These are phyloP conservation scores for Cardamine occulta DNA, from an alignment of 345 rosid genomes.

Conservation along the genomic window DNA sequence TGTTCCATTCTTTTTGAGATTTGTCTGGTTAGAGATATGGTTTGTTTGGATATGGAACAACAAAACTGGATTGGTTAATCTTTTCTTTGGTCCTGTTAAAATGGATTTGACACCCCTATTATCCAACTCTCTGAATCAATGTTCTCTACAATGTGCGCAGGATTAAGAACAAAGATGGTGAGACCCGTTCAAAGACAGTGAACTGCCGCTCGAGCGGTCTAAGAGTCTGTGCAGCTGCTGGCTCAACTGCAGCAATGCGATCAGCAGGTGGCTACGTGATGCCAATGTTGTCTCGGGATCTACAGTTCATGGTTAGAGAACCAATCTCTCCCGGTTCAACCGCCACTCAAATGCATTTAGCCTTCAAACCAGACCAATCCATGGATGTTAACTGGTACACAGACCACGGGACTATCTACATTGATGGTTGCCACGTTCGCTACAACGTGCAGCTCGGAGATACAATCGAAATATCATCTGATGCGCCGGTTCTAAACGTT, in stretches of 20 bases:
- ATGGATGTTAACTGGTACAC: conserved; percentile 69
- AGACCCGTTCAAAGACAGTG: conserved; percentile 50
- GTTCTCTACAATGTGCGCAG: conserved; percentile 43
- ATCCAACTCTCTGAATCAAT: conserved; percentile 1
- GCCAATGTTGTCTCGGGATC: conserved; percentile 71
- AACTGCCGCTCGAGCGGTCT: conserved; percentile 90
- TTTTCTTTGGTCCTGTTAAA: background rate
- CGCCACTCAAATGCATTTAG: conserved; percentile 64
- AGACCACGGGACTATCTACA: conserved; percentile 63
- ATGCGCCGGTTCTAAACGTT: conserved; percentile 68
- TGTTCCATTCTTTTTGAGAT: background rate
- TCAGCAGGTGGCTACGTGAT: conserved; percentile 86
- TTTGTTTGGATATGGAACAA: background rate
- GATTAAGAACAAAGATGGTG: conserved; percentile 52
- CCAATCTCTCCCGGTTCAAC: conserved; percentile 64
- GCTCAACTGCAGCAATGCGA: conserved; percentile 91
- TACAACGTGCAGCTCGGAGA: conserved; percentile 61
- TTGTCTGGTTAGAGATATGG: background rate
- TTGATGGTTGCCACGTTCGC: conserved; percentile 76
- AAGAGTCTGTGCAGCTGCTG: conserved; percentile 86
- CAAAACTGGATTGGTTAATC: background rate
- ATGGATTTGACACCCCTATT: background rate
- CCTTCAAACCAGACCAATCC: conserved; percentile 53
- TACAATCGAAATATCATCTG: conserved; percentile 60
- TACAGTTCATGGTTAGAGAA: conserved; percentile 91